phyloP scores from a whole-genome alignment of 2,329 filamentous ascomycete genomes.

The Gliomastix tumulicola region DNA sequence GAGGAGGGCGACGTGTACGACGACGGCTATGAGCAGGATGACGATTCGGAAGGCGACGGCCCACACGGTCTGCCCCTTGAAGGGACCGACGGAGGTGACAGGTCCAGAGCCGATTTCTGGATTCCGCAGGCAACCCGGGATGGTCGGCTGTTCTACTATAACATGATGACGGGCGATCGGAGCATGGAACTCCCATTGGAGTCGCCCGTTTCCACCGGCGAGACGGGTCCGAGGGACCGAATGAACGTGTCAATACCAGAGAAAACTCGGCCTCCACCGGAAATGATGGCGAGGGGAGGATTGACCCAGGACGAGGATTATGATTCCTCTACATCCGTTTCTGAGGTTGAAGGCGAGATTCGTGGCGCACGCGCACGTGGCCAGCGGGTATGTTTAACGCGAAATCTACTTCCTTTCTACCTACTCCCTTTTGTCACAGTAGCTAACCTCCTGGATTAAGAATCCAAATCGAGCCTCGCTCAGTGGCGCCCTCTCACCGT shows the following conservation, averaged over 20 bases:
- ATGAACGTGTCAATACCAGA: conserved; percentile 86
- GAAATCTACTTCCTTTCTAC: too few species aligned
- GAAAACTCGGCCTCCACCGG: conserved; percentile 80
- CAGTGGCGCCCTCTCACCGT: conserved; percentile 69
- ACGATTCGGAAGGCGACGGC: conserved; percentile 56
- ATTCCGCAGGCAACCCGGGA: conserved; percentile 95
- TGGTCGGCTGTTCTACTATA: conserved; percentile 93
- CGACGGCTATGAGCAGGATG: conserved; percentile 60
- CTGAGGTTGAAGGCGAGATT: conserved; percentile 71
- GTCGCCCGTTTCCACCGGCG: conserved; percentile 71
- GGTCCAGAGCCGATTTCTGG: conserved; percentile 93
- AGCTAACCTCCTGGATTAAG: too few species aligned
- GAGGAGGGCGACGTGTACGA: conserved; percentile 60
- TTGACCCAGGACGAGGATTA: conserved; percentile 81
- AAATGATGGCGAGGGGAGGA: conserved; percentile 84
- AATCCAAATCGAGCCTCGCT: conserved; percentile 52
- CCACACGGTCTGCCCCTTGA: conserved; percentile 60
- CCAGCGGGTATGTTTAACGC: conserved; percentile 1
- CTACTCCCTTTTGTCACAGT: too few species aligned
- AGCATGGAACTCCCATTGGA: conserved; percentile 93
- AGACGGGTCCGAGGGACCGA: conserved; percentile 81
- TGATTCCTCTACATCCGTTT: conserved; percentile 77
- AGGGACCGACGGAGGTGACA: conserved; percentile 51
- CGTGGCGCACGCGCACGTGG: neutral
- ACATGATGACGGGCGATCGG: conserved; percentile 91